Evolutionary conservation across 2,329 filamentous ascomycete genomes (phyloP).

Genomic region (Rhexocercosporidium sp.): DNA sequence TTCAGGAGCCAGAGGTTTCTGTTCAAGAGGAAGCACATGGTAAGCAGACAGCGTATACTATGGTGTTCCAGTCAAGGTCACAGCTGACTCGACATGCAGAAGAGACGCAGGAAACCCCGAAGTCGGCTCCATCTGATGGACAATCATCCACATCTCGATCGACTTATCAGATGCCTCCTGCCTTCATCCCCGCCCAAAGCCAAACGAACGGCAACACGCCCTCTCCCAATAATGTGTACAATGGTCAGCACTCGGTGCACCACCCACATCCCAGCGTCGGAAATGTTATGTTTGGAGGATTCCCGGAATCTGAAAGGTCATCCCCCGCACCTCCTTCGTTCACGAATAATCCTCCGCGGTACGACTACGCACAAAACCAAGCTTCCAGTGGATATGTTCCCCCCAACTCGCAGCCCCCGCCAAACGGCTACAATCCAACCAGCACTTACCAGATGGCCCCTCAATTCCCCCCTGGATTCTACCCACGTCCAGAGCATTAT

Average conservation of each 20-base stretch:
- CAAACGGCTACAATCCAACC: slow-evolving; percentile 33
- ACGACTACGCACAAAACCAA: slow-evolving; percentile 33
- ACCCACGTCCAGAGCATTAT: slow-evolving; percentile 35
- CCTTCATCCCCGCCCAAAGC: slow-evolving; percentile 46
- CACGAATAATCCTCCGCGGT: slow-evolving; percentile 32
- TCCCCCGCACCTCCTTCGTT: slow-evolving; percentile 55
- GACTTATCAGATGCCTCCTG: slow-evolving; percentile 51
- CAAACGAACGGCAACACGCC: slow-evolving; percentile 14
- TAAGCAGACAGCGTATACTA: slow-evolving; percentile 23
- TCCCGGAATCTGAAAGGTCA: slow-evolving; percentile 60
- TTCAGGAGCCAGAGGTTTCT: slow-evolving; percentile 25
- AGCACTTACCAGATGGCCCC: slow-evolving; percentile 29
- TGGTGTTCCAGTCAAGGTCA: neutral
- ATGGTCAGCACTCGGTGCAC: slow-evolving; percentile 47
- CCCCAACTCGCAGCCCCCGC: slow-evolving; percentile 29
- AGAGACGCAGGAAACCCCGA: slow-evolving; percentile 28
- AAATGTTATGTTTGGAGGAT: slow-evolving; percentile 61
- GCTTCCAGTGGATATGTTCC: slow-evolving; percentile 27
- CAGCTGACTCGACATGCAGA: slow-evolving; percentile 18
- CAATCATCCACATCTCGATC: slow-evolving; percentile 37
- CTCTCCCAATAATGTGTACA: slow-evolving; percentile 29
- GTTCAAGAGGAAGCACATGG: slow-evolving; percentile 28
- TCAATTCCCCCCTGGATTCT: slow-evolving; percentile 35
- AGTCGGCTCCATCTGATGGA: slow-evolving; percentile 33
- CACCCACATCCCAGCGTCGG: slow-evolving; percentile 59